Conservation (phyloP, 83 land plant species). For the Thuja plicata region DNA sequence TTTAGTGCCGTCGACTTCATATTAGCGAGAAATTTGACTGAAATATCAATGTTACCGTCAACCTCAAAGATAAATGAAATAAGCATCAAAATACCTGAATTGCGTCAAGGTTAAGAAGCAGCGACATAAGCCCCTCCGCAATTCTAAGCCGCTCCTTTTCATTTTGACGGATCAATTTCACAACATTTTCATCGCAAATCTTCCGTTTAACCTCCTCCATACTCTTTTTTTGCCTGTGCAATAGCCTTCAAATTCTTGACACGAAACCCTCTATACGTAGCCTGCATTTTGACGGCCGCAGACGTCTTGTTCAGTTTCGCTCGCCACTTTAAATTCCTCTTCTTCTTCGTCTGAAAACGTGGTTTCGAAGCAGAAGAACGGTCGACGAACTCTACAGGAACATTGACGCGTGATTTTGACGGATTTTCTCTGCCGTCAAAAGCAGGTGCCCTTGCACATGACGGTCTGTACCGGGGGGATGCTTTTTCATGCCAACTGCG, state of each 20-base stretch:
- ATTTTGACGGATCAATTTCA: conserved; percentile 9
- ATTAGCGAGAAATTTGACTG: too few species aligned
- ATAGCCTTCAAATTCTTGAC: conserved; percentile 47
- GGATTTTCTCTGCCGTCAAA: background rate
- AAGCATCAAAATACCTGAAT: conserved; percentile 46
- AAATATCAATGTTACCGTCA: background rate
- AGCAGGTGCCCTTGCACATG: background rate
- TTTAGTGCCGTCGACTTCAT: too few species aligned
- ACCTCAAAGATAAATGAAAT: background rate
- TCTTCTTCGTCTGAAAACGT: background rate
- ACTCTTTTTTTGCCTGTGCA: conserved; percentile 21
- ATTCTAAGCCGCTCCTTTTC: conserved; percentile 20
- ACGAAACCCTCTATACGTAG: conserved; percentile 49
- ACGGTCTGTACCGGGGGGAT: background rate
- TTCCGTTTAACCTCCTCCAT: conserved; percentile 15
- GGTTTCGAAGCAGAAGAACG: background rate
- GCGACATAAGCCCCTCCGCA: conserved; percentile 49
- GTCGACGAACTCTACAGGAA: background rate
- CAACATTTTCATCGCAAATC: conserved; percentile 17
- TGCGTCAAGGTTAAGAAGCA: conserved; percentile 45
- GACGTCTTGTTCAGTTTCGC: background rate
- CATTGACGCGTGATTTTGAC: background rate
- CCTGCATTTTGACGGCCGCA: conserved; percentile 48
- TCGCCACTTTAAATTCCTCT: background rate
- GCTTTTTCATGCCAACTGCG: background rate